Percentiles rank a stretch among this genome's conserved stretches.
phyloP scores from a whole-genome alignment of 2,329 filamentous ascomycete genomes.

The Fusarium globosum region DNA sequence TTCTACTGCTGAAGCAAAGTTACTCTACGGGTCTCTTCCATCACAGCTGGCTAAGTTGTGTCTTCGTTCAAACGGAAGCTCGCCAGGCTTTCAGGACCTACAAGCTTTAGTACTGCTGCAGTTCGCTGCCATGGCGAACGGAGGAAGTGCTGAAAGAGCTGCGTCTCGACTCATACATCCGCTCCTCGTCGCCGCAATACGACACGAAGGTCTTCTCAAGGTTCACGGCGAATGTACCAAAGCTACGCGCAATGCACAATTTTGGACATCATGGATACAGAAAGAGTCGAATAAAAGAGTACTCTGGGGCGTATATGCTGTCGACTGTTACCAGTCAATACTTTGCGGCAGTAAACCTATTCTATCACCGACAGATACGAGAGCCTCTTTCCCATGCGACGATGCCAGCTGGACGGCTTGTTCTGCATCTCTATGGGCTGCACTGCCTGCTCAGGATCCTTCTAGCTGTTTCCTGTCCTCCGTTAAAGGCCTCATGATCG shows the following conservation, averaged over 20 bases:
- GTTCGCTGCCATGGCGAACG: background rate
- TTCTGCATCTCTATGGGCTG: background rate
- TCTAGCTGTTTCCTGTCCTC: background rate
- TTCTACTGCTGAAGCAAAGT: background rate
- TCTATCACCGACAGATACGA: background rate
- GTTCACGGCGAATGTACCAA: background rate
- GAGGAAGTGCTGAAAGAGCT: background rate
- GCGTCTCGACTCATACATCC: background rate
- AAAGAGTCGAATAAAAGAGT: background rate
- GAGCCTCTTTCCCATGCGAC: background rate
- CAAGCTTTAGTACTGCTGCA: background rate
- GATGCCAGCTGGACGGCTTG: background rate
- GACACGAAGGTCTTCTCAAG: background rate
- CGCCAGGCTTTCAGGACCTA: background rate
- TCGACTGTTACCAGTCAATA: conserved; percentile 1
- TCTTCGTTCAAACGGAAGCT: background rate
- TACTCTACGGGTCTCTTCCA: background rate
- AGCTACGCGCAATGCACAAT: background rate
- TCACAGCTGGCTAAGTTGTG: background rate
- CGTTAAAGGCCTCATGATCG: background rate
- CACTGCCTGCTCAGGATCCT: background rate
- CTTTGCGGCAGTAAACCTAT: conserved; percentile 1
- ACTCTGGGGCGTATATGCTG: background rate
- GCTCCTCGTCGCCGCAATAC: background rate
- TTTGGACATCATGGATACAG: background rate